Evolutionary conservation across 2,329 filamentous ascomycete genomes (phyloP).

Genomic region (Cercospora sp.): DNA sequence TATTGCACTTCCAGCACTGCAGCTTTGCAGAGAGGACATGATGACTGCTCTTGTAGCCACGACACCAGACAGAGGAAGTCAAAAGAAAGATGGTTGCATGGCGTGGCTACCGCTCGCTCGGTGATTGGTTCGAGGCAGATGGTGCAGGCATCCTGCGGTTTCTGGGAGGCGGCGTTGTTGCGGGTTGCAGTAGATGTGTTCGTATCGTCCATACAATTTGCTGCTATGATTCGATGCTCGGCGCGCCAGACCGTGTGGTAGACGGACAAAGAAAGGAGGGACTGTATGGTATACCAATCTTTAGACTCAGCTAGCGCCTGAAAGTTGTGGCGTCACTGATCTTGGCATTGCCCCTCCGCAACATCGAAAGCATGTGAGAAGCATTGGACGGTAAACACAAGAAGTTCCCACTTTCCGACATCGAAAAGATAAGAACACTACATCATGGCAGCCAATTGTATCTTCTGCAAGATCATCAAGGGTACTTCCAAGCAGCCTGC

Average conservation of each 20-base stretch:
- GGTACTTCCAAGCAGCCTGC: conserved; percentile 51
- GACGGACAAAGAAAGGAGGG: not conserved
- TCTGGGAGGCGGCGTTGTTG: conserved; percentile 32
- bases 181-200: conserved; percentile 26
- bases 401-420: not conserved
- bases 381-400: conserved; percentile 2
- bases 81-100: conserved; percentile 78
- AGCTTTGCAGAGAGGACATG: conserved; percentile 73
- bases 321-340: not conserved
- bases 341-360: conserved; percentile 13
- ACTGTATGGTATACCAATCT: not conserved
- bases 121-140: conserved; percentile 80
- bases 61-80: conserved; percentile 81
- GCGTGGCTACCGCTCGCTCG: conserved; percentile 68
- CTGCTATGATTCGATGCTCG: not conserved
- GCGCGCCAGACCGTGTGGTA: not conserved
- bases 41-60: conserved; percentile 73
- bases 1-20: conserved; percentile 64
- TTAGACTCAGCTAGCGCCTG: not conserved
- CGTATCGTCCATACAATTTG: conserved; percentile 27
- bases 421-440: not conserved
- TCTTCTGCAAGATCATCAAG: conserved; percentile 99
- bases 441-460: conserved; percentile 62
- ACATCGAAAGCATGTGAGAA: conserved; percentile 5
- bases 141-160: conserved; percentile 62